Conservation (phyloP, 805 yeast genomes). For the Brettanomyces custersianus region DNA sequence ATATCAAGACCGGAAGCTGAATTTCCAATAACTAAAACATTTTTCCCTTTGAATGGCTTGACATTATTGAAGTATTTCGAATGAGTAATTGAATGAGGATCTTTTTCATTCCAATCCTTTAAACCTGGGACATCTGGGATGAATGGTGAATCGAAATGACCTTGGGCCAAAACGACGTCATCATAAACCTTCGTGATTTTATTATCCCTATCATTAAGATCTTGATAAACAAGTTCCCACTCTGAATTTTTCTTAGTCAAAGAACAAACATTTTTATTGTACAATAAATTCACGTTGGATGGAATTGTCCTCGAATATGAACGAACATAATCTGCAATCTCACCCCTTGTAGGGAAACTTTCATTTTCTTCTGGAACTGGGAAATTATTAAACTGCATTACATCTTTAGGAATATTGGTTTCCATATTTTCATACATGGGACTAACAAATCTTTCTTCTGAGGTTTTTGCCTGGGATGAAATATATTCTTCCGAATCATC, state of each 20-base stretch:
- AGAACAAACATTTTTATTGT: slow-evolving; percentile 37
- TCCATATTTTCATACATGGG: slow-evolving; percentile 28
- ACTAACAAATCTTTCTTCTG: slow-evolving; percentile 16
- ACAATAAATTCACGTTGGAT: slow-evolving; percentile 25
- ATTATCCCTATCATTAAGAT: neutral
- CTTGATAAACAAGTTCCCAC: slow-evolving; percentile 22
- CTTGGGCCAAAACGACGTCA: slow-evolving; percentile 35
- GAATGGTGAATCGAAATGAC: slow-evolving; percentile 39
- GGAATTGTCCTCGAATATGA: slow-evolving; percentile 41
- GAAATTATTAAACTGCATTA: slow-evolving; percentile 24
- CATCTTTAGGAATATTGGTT: slow-evolving; percentile 24
- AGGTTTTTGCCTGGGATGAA: slow-evolving; percentile 8
- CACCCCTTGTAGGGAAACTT: slow-evolving; percentile 49
- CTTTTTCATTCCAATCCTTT: slow-evolving; percentile 22
- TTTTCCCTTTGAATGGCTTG: slow-evolving; percentile 24
- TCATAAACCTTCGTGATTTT: slow-evolving; percentile 15
- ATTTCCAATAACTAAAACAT: slow-evolving; percentile 30
- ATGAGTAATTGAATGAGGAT: slow-evolving; percentile 29
- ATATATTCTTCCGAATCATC: slow-evolving; percentile 10
- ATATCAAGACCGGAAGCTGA: slow-evolving; percentile 70
- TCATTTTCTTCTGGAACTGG: slow-evolving; percentile 30
- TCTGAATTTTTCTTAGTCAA: slow-evolving; percentile 15
- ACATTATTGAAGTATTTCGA: slow-evolving; percentile 34
- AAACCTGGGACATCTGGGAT: slow-evolving; percentile 37
- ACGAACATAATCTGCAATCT: slow-evolving; percentile 53